phyloP scores from a whole-genome alignment of 345 rosid genomes.

The Eucalyptus grandis region DNA sequence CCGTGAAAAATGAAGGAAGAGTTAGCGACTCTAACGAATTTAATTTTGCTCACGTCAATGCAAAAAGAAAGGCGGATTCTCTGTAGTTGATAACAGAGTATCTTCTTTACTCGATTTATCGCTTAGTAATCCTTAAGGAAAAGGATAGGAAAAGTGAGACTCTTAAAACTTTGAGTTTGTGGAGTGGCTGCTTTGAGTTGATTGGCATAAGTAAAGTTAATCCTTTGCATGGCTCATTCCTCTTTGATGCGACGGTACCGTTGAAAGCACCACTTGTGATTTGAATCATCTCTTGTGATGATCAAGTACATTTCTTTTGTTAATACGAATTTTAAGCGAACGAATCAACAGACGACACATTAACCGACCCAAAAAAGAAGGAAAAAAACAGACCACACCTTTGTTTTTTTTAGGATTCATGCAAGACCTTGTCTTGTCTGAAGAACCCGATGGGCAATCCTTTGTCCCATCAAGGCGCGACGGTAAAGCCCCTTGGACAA shows the following conservation, averaged over 20 bases:
- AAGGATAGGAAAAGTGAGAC: not conserved
- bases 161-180: not conserved
- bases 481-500: not conserved
- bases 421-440: not conserved
- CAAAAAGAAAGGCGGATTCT: not conserved
- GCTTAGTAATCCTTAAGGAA: not conserved
- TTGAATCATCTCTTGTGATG: not conserved
- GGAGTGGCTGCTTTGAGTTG: not conserved
- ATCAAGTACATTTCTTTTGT: not conserved
- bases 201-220: not conserved
- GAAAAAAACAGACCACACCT: too few species aligned
- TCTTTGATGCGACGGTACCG: not conserved
- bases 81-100: not conserved
- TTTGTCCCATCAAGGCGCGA: not conserved
- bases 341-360: not conserved
- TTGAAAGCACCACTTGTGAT: not conserved
- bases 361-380: too few species aligned
- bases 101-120: not conserved
- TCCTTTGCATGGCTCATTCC: not conserved
- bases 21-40: not conserved
- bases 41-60: not conserved
- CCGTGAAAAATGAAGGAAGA: not conserved
- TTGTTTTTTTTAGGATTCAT: not conserved
- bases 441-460: not conserved
- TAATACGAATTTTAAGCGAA: not conserved